phyloP scores from a whole-genome alignment of 805 yeast genomes.

The Candida oleophila region DNA sequence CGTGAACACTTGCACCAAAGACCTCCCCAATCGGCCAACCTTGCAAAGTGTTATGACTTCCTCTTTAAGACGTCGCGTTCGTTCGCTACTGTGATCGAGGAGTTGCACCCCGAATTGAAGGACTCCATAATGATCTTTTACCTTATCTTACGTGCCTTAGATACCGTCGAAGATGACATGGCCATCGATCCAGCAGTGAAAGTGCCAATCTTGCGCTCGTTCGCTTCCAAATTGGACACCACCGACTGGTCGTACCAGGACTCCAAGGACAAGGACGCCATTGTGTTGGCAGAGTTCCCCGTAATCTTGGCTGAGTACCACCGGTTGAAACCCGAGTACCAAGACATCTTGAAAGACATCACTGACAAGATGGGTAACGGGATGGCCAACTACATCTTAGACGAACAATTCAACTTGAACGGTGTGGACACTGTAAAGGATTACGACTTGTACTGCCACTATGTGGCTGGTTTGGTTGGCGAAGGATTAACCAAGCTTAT shows the following conservation, averaged over 20 bases:
- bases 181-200: constrained; percentile 69
- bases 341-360: constrained; percentile 73
- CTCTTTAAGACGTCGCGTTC: constrained; percentile 79
- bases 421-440: constrained; percentile 80
- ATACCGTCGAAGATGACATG: constrained; percentile 97
- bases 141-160: constrained; percentile 83
- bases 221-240: constrained; percentile 59
- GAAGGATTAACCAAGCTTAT: constrained; percentile 88
- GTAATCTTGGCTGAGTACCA: constrained; percentile 68
- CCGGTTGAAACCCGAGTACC: constrained; percentile 69
- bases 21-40: constrained; percentile 19
- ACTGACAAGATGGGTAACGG: constrained; percentile 92
- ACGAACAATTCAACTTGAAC: constrained; percentile 71
- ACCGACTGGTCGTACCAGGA: constrained; percentile 80
- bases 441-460: constrained; percentile 89
- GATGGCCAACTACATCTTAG: constrained; percentile 89
- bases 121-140: constrained; percentile 82
- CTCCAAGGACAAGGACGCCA: constrained; percentile 77
- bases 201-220: constrained; percentile 68
- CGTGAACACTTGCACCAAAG: constrained; percentile 50
- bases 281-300: constrained; percentile 79
- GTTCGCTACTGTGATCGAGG: constrained; percentile 90
- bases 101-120: constrained; percentile 85
- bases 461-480: constrained; percentile 97
- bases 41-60: constrained; percentile 65